Base-by-base conservation (phyloP, 768 basidiomycete genomes). In the Mycena vulgaris region DNA sequence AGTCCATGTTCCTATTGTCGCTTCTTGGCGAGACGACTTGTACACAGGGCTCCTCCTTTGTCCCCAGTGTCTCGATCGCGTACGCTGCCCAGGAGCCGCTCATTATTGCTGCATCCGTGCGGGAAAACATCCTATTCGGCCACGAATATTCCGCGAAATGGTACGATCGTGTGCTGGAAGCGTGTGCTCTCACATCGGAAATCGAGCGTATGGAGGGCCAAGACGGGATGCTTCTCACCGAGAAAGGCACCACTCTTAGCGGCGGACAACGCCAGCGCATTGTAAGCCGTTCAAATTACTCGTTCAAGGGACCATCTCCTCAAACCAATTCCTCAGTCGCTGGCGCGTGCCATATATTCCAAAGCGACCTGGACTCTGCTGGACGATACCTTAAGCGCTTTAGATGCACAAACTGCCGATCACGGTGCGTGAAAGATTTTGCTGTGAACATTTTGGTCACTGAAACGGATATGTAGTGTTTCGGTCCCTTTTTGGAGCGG, bases 401-500 rank as follows among this genome's bases (percentile, higher is more conserved):
- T 64, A 25, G 28, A 63, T 40, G 62, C 62, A 14, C 37, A 53
- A n/a, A 63, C 62, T 9, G 37, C 10, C 19, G 9, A 40, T 5
- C 62, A 63, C 40, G 35, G 51, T 57, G 33, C 2, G n/a, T 81
- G 90, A 23, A 17, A 37, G 8, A 33, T 27, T 19, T 3, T 19
- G 17, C 23, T 5, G 47, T 37, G 17, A 13, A 10, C 33, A 52
- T 51, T 27, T 23, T 27, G 19, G 6, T n/a, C 14, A 21, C 58
- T 67, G 21, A 62, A 37, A 10, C 19, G 5, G n/a, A 17, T 27
- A 11, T 37, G 5, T 39, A 68, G 90, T 91, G 0, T 90, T 90
- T 75, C 85, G 90, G 71, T 89, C 90, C n/a, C 77, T 91, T 85
- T 9, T 80, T 81, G 33, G 89, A 47, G 5, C 35, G 3, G 19